A percentile compares a stretch with the other conserved stretches of the same genome.
These are phyloP conservation scores for Breviolum minutum DNA, from an alignment of 73 alveolate genomes.

Conservation along the genomic window DNA sequence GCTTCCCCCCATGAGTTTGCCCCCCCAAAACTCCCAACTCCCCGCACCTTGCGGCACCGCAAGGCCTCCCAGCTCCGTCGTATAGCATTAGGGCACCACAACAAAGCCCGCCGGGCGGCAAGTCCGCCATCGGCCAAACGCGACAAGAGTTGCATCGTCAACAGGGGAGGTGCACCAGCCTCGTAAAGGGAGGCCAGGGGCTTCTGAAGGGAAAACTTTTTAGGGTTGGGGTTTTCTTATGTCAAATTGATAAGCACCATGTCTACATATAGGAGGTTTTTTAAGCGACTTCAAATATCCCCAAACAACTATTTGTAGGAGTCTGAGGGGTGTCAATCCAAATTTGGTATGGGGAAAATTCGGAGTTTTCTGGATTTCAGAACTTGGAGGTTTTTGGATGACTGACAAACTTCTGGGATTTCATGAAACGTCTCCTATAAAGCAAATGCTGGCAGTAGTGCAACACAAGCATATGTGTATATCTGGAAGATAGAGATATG, in stretches of 20 bases:
- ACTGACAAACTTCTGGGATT: too few species aligned
- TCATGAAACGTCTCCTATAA: too few species aligned
- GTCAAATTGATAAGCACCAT: not conserved
- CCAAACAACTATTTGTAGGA: too few species aligned
- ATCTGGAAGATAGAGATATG: too few species aligned
- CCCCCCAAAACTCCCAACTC: not conserved
- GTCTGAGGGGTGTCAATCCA: not conserved
- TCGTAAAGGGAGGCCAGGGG: not conserved
- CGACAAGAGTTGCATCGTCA: not conserved
- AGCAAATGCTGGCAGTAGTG: too few species aligned
- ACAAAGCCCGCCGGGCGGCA: not conserved
- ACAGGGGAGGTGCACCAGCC: slow-evolving; percentile 22
- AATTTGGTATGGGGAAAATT: not conserved
- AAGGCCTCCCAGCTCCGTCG: slow-evolving; percentile 12
- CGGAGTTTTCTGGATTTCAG: too few species aligned
- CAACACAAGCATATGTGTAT: too few species aligned
- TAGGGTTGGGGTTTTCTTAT: not conserved
- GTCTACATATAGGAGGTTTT: too few species aligned
- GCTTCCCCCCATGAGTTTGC: not conserved
- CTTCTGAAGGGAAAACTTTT: not conserved
- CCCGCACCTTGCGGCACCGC: not conserved
- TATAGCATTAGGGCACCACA: too few species aligned
- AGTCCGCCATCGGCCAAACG: not conserved
- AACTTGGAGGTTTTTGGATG: too few species aligned
- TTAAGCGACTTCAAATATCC: not conserved